These are phyloP conservation scores for Auricularia cornea DNA, from an alignment of 768 basidiomycete genomes.

Conservation along the genomic window DNA sequence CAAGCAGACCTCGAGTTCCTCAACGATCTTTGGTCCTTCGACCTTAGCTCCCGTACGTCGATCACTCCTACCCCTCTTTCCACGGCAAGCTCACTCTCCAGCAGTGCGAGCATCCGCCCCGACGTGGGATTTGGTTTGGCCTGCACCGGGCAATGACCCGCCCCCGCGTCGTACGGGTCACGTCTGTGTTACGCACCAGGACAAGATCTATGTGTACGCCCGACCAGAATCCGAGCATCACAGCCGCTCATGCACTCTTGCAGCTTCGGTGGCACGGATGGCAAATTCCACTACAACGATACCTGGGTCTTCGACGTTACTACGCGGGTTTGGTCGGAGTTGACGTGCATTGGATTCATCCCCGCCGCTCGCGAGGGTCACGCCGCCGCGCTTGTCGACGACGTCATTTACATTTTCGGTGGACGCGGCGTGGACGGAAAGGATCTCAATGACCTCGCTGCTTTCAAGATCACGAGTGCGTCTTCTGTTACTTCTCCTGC, in stretches of 20 bases:
- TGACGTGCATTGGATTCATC: conserved; percentile 94
- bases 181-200: conserved; percentile 72
- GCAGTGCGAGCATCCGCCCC: conserved; percentile 72
- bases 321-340: conserved; percentile 78
- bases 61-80: background rate
- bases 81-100: background rate
- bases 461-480: conserved; percentile 96
- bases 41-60: conserved; percentile 84
- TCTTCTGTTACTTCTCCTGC: conserved; percentile 12
- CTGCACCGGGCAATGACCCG: conserved; percentile 43
- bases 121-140: conserved; percentile 73
- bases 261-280: conserved; percentile 97
- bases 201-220: conserved; percentile 70
- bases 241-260: background rate
- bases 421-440: conserved; percentile 96
- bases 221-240: conserved; percentile 12
- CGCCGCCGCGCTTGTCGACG: conserved; percentile 91
- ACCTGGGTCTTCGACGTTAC: conserved; percentile 90
- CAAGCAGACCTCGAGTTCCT: conserved; percentile 92
- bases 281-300: conserved; percentile 98
- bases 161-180: conserved; percentile 87
- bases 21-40: conserved; percentile 93
- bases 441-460: conserved; percentile 88
- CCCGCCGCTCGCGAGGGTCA: conserved; percentile 95
- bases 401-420: conserved; percentile 96